Evolutionary conservation across 257 asterid species (phyloP).

Genomic region (Parsonsia alboflavescens): DNA sequence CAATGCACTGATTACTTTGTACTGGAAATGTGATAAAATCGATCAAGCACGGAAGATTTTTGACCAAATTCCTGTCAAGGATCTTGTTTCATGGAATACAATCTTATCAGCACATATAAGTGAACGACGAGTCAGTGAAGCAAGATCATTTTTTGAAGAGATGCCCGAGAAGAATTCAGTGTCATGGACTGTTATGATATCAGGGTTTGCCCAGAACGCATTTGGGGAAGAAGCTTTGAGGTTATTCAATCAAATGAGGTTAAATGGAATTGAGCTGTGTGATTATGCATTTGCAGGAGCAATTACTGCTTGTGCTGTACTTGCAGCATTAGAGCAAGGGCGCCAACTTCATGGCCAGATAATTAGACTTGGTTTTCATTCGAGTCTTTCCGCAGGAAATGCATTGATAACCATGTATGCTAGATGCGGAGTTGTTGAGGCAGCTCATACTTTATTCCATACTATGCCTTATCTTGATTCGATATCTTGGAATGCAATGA

Average conservation of each 20-base stretch:
- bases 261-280: conserved; percentile 49
- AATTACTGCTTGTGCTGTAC: conserved; percentile 61
- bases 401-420: conserved; percentile 66
- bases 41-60: conserved; percentile 47
- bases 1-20: conserved; percentile 57
- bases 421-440: conserved; percentile 59
- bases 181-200: conserved; percentile 64
- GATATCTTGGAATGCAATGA: conserved; percentile 76
- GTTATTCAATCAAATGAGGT: conserved; percentile 55
- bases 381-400: conserved; percentile 74
- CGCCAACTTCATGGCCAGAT: conserved; percentile 70
- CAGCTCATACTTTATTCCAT: conserved; percentile 37
- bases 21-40: conserved; percentile 55
- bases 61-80: conserved; percentile 39
- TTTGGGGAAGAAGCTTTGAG: conserved; percentile 59
- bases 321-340: conserved; percentile 63
- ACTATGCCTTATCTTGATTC: conserved; percentile 56
- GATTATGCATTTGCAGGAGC: conserved; percentile 73
- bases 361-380: conserved; percentile 48
- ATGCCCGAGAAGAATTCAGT: conserved; percentile 42
- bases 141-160: conserved; percentile 41
- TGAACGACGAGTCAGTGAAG: conserved; percentile 40
- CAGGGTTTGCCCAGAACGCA: conserved; percentile 62
- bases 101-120: conserved; percentile 57
- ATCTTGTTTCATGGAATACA: conserved; percentile 65